Evolutionary conservation across 371 early-diverging fungal genomes (phyloP), one percentile per base, ranked within the genome.

Genomic region (Dichotomocladium elegans): DNA sequence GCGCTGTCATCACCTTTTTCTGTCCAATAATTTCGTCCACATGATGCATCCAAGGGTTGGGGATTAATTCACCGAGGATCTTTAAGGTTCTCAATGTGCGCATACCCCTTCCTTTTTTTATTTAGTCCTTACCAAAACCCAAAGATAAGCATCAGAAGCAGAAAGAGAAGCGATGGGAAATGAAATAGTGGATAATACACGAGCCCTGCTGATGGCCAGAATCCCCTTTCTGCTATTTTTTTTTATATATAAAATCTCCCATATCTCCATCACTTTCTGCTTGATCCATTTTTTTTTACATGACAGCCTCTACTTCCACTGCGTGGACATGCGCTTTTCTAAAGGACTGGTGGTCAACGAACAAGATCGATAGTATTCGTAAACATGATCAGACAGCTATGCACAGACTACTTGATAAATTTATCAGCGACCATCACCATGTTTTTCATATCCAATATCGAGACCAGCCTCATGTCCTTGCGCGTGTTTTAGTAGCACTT

Each of bases 401-500:
- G 24, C 15, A 12, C 15, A 8, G 27, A 2, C 43, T 52, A 17
- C 43, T 52, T 15, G 24, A 43, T 19, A 21, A 53, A n/a, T n/a
- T 61, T n/a, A 44, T 61, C 19, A 34, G 57, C 7, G 44, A 57
- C 5, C 47, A 52, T 25, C 73, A 72, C 45, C 26, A 46, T 22
- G 31, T 66, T 3, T 72, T 61, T 56, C 55, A 53, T 19, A 72
- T 72, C 63, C 69, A 72, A 53, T 47, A 53, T 41, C 56, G 68
- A 34, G 68, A 72, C 51, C 54, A 62, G 3, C 66, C 73, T 12
- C 68, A 72, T 34, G 53, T 62, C 12, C 45, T 64, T 11, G 48
- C 63, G 3, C 64, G 73, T 44, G 48, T 69, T 3, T 49, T 72
- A 4, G 62, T 68, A 7, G 51, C 56, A 19, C 47, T 72, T 17